Conservation (phyloP, 2,329 filamentous ascomycete species). For the Epichloe sp. region DNA sequence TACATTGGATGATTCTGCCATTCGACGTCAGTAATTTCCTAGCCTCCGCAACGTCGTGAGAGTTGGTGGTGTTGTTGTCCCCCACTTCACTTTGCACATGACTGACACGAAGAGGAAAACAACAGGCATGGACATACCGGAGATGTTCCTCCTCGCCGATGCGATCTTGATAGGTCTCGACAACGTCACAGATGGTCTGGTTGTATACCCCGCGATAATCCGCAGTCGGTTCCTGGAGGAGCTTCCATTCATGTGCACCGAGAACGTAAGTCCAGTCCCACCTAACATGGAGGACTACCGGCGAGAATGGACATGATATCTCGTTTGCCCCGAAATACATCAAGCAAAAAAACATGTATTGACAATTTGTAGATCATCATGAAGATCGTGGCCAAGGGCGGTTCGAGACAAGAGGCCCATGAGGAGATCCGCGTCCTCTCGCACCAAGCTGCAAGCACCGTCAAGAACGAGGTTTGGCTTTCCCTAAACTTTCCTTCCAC, state of each 20-base stretch:
- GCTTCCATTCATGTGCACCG: conserved; percentile 75
- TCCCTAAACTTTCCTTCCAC: too few relatives aligned
- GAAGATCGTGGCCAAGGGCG: conserved; percentile 58
- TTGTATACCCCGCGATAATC: conserved; percentile 70
- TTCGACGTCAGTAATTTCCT: conserved; percentile 32
- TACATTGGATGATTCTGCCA: conserved; percentile 64
- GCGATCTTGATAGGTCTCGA: conserved; percentile 53
- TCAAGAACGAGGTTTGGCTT: conserved; percentile 27
- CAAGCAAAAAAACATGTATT: neutral
- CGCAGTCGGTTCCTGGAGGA: conserved; percentile 55
- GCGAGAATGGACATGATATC: too few relatives aligned
- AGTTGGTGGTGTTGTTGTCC: neutral
- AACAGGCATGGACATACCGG: conserved; percentile 43
- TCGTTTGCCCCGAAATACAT: too few relatives aligned
- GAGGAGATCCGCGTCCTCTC: conserved; percentile 76
- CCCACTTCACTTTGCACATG: conserved; percentile 15
- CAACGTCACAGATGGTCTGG: conserved; percentile 55
- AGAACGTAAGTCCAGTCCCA: conserved; percentile 4
- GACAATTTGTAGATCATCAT: conserved; percentile 48
- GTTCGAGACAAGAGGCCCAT: conserved; percentile 68
- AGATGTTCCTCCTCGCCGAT: conserved; percentile 55
- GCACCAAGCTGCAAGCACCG: conserved; percentile 56
- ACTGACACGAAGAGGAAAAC: conserved; percentile 15
- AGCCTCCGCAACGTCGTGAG: neutral
- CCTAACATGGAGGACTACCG: too few relatives aligned